Conservation (phyloP, 1,139 yeast genomes). For the Scheffersomyces insectosa region DNA sequence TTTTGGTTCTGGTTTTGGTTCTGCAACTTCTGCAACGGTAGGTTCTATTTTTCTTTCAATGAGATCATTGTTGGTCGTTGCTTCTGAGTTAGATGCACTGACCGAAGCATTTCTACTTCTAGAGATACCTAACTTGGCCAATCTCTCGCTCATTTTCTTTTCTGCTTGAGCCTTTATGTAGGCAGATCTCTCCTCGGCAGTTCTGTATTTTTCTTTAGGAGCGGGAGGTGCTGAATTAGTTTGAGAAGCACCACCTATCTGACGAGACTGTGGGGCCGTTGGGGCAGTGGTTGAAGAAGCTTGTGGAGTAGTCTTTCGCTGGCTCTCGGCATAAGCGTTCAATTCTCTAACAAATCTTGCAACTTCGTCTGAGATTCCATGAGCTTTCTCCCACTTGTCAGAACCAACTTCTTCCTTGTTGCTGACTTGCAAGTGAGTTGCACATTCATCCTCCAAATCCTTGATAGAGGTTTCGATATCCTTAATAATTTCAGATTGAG, state of each 20-base stretch:
- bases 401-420: conserved; percentile 54
- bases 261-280: conserved; percentile 5
- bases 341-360: conserved; percentile 61
- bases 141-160: conserved; percentile 82
- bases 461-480: conserved; percentile 77
- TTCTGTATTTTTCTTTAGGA: conserved; percentile 21
- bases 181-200: conserved; percentile 73
- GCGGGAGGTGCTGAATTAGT: conserved; percentile 9
- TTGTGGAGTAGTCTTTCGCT: background rate
- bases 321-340: conserved; percentile 21
- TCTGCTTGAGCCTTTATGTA: conserved; percentile 90
- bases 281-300: conserved; percentile 2
- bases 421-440: conserved; percentile 43
- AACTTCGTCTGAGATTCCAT: conserved; percentile 69
- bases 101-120: conserved; percentile 27
- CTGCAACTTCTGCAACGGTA: background rate
- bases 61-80: background rate
- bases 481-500: conserved; percentile 57
- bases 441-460: conserved; percentile 67
- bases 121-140: conserved; percentile 80
- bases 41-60: no score
- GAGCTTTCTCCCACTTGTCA: conserved; percentile 82
- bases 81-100: conserved; percentile 1
- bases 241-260: conserved; percentile 3
- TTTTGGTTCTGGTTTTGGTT: conserved; percentile 1